A percentile compares a stretch with the other conserved stretches of the same genome.
These are phyloP conservation scores for Rhipidocladum racemiflorum DNA, from an alignment of 176 grass and related monocot species.

Conservation along the genomic window DNA sequence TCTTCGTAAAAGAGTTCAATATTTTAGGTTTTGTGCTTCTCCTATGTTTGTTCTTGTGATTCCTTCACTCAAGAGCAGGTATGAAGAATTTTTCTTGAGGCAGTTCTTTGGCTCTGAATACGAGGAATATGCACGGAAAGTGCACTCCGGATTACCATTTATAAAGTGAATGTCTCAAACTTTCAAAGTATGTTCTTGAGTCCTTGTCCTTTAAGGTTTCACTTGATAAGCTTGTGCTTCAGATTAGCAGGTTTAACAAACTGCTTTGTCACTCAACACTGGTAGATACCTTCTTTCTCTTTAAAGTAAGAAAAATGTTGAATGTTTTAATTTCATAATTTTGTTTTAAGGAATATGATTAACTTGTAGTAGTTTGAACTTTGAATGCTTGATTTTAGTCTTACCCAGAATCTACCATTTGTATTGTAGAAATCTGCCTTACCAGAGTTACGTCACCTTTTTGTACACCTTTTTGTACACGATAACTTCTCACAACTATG, in stretches of 20 bases:
- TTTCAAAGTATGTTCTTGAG: constrained; percentile 34
- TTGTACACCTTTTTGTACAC: constrained; percentile 8
- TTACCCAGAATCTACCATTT: background rate
- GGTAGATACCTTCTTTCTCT: constrained; percentile 1
- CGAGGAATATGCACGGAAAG: constrained; percentile 59
- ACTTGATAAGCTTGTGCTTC: constrained; percentile 19
- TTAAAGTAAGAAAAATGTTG: constrained; percentile 13
- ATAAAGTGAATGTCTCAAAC: constrained; percentile 54
- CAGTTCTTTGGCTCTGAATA: constrained; percentile 83
- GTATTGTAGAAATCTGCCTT: background rate
- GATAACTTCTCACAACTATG: background rate
- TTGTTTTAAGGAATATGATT: background rate
- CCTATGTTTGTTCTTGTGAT: constrained; percentile 25
- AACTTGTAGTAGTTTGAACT: constrained; percentile 13
- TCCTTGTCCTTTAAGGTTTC: background rate
- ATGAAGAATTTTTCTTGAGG: constrained; percentile 97
- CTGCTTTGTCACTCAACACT: background rate
- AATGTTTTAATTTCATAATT: background rate
- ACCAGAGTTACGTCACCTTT: background rate
- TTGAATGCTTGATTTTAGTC: constrained; percentile 7
- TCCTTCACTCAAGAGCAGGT: constrained; percentile 65
- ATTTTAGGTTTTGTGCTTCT: constrained; percentile 12
- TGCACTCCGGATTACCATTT: constrained; percentile 86
- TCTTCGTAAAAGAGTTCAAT: background rate
- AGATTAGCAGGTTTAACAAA: background rate